Evolutionary conservation across 2,329 filamentous ascomycete genomes (phyloP).

Genomic region (Alternaria arbusti): DNA sequence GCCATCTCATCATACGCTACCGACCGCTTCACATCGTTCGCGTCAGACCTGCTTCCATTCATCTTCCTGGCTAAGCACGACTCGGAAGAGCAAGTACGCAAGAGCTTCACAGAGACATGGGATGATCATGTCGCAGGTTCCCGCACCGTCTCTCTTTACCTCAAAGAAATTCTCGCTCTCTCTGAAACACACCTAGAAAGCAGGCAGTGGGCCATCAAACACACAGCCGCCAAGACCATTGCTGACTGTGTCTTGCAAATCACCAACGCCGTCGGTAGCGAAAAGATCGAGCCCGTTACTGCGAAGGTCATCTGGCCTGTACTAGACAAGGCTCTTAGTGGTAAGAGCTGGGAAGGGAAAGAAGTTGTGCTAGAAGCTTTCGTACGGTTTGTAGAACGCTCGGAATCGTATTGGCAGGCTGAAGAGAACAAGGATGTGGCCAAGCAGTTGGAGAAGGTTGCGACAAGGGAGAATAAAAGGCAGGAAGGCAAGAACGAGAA

Average conservation of each 20-base stretch:
- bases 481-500: constrained; percentile 78
- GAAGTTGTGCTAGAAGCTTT: constrained; percentile 82
- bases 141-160: constrained; percentile 81
- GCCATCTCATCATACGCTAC: constrained; percentile 85
- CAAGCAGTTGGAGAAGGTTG: constrained; percentile 71
- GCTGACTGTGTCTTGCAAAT: constrained; percentile 75
- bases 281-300: constrained; percentile 65
- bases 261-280: constrained; percentile 60
- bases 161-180: constrained; percentile 79
- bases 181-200: constrained; percentile 74
- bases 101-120: constrained; percentile 87
- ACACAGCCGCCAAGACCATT: constrained; percentile 81
- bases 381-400: constrained; percentile 75
- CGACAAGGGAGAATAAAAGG: constrained; percentile 83
- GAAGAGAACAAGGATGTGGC: constrained; percentile 62
- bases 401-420: constrained; percentile 65
- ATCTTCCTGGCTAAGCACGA: constrained; percentile 89
- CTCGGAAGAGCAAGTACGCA: constrained; percentile 76
- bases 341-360: constrained; percentile 94
- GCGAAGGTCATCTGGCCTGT: constrained; percentile 78
- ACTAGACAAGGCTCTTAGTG: constrained; percentile 78
- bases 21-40: constrained; percentile 82
- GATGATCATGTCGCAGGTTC: constrained; percentile 85
- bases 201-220: constrained; percentile 87
- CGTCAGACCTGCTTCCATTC: constrained; percentile 79